These are phyloP conservation scores for Lomentospora prolificans DNA, from an alignment of 2,329 filamentous ascomycete species.

Conservation along the genomic window DNA sequence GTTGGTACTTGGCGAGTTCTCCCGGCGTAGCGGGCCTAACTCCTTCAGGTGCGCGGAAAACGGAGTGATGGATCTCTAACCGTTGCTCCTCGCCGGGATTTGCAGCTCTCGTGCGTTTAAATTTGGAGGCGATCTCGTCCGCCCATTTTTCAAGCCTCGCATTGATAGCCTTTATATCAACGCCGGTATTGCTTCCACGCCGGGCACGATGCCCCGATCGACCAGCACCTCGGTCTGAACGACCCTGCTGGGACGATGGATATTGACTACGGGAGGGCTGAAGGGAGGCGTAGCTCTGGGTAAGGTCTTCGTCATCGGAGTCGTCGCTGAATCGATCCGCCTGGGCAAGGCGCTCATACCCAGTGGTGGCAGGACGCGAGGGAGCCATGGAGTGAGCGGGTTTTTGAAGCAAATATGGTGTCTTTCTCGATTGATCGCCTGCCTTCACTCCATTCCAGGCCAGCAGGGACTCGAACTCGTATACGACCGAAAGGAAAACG, in stretches of 20 bases:
- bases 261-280: slow-evolving; percentile 56
- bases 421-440: background rate
- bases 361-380: slow-evolving; percentile 62
- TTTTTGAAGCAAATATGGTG: background rate
- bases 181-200: slow-evolving; percentile 67
- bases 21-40: slow-evolving; percentile 71
- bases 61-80: slow-evolving; percentile 92
- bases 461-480: background rate
- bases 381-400: slow-evolving; percentile 45
- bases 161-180: slow-evolving; percentile 98
- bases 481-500: background rate
- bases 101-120: slow-evolving; percentile 75
- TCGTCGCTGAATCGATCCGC: slow-evolving; percentile 67
- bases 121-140: slow-evolving; percentile 93
- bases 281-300: slow-evolving; percentile 43
- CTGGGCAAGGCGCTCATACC: slow-evolving; percentile 77
- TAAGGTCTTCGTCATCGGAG: slow-evolving; percentile 54
- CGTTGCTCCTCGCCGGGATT: slow-evolving; percentile 60
- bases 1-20: slow-evolving; percentile 53
- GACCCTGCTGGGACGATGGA: slow-evolving; percentile 26
- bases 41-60: slow-evolving; percentile 88
- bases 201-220: slow-evolving; percentile 17
- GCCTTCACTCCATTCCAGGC: background rate
- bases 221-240: slow-evolving; percentile 32
- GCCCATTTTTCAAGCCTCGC: slow-evolving; percentile 92